phyloP scores from a whole-genome alignment of 768 basidiomycete species.

The Trametes punicea region DNA sequence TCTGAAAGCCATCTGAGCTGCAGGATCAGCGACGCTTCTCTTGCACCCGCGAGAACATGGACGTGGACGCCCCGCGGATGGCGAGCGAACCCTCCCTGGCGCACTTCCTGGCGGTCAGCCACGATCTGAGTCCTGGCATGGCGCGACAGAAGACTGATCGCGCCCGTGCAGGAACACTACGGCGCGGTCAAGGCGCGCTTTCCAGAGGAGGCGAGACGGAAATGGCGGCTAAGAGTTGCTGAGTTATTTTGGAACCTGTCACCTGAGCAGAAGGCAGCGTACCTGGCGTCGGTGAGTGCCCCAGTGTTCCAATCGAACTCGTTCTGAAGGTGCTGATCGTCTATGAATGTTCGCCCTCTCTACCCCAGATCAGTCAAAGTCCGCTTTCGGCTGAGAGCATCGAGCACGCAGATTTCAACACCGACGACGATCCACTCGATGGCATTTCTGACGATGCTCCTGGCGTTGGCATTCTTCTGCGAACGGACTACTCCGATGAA shows the following conservation, averaged over 20 bases:
- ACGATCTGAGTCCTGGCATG: background rate
- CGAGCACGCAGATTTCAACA: conserved; percentile 27
- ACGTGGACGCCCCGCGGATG: conserved; percentile 3
- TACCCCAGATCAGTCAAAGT: conserved; percentile 8
- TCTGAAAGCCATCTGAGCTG: background rate
- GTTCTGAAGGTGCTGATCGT: background rate
- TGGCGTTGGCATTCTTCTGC: conserved; percentile 61
- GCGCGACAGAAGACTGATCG: conserved; percentile 2
- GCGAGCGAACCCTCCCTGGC: conserved; percentile 13
- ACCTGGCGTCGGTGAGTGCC: conserved; percentile 15
- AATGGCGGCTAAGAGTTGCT: conserved; percentile 50
- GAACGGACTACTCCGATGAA: conserved; percentile 71
- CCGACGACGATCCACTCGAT: conserved; percentile 58
- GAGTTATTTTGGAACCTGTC: conserved; percentile 45
- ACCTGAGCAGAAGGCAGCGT: conserved; percentile 26
- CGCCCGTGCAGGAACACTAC: conserved; percentile 34
- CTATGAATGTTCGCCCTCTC: background rate
- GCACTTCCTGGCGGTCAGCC: conserved; percentile 22
- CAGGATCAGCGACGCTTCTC: background rate
- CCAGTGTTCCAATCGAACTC: background rate
- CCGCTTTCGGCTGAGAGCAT: conserved; percentile 19
- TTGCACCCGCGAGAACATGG: background rate
- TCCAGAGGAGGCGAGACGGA: conserved; percentile 54
- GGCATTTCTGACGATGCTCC: conserved; percentile 40
- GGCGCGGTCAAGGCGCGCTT: conserved; percentile 40